Base-by-base conservation (phyloP, 2,329 filamentous ascomycete genomes). In the Arthrobotrys musiformis region DNA sequence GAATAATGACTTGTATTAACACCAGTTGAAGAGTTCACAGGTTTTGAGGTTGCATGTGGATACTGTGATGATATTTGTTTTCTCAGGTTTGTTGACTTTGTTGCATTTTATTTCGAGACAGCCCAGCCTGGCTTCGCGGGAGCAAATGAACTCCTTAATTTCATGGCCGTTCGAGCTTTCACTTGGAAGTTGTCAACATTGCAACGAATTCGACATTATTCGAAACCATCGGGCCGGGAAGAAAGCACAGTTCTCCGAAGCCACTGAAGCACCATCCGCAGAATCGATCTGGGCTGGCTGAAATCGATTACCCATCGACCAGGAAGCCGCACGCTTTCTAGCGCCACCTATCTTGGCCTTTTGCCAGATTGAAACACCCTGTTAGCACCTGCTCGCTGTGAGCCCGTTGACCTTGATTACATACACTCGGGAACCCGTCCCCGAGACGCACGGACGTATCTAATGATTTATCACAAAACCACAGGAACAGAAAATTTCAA, bases 341-440 rank as follows among this genome's bases (percentile, higher is more conserved):
- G n/a, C 68, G 68, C 68, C 66, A 70, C 44, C 17, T 28, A 26
- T 62, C 61, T 73, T 66, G 61, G 40, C 61, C n/a, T 28, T 30
- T 52, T 60, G 50, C 24, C 5, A 35, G n/a, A 48, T n/a, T 44
- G 26, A 30, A 30, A 42, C n/a, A n/a, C n/a, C 54, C 50, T 69
- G 50, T 58, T 50, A 17, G n/a, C n/a, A n/a, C n/a, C n/a, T n/a
- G n/a, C n/a, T n/a, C n/a, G n/a, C n/a, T n/a, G n/a, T n/a, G n/a
- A n/a, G n/a, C n/a, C 50, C 15, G 35, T 30, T 30, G 30, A 35
- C 30, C 22, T 24, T n/a, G 37, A 42, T 35, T 48, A 17, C 17
- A 48, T 48, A n/a, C n/a, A n/a, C n/a, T 11, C 17, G 42, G 37
- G 37, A 30, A 60, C 52, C 66, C 66, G 61, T 70, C 33, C 50